A percentile compares a stretch with the other conserved stretches of the same genome.
Conservation (phyloP, 1,139 yeast genomes). For the Suhomyces bribrorum region DNA sequence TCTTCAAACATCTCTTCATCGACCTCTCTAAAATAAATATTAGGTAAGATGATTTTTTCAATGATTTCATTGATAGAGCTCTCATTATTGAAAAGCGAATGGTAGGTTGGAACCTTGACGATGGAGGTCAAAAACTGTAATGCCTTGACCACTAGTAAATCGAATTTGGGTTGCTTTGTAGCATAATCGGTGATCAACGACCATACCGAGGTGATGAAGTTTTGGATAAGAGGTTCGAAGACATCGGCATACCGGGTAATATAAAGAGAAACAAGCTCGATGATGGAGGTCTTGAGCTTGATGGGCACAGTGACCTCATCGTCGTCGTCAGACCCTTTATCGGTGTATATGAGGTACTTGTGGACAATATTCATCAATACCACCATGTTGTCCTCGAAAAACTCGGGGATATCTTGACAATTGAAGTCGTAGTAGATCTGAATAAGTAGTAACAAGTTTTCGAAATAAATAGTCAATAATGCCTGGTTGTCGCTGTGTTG, state of each 20-base stretch:
- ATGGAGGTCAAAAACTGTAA: conserved; percentile 82
- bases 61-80: conserved; percentile 73
- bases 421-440: conserved; percentile 91
- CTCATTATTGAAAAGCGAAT: conserved; percentile 63
- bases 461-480: conserved; percentile 58
- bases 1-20: conserved; percentile 96
- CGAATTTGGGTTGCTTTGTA: conserved; percentile 76
- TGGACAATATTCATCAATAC: conserved; percentile 80
- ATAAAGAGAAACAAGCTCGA: conserved; percentile 83
- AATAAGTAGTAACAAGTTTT: conserved; percentile 67
- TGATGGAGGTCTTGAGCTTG: conserved; percentile 76
- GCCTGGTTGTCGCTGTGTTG: conserved; percentile 46
- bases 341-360: conserved; percentile 68
- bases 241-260: conserved; percentile 91
- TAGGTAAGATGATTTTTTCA: conserved; percentile 84
- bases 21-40: conserved; percentile 75
- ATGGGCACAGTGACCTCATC: conserved; percentile 74
- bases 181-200: conserved; percentile 60
- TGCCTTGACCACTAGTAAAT: conserved; percentile 78
- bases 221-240: conserved; percentile 72
- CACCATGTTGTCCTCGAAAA: conserved; percentile 87
- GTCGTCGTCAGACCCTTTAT: conserved; percentile 51
- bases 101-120: conserved; percentile 66
- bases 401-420: conserved; percentile 97
- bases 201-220: conserved; percentile 86